These are phyloP conservation scores for Auriscalpium microsporum DNA, from an alignment of 768 basidiomycete genomes.

Conservation along the genomic window DNA sequence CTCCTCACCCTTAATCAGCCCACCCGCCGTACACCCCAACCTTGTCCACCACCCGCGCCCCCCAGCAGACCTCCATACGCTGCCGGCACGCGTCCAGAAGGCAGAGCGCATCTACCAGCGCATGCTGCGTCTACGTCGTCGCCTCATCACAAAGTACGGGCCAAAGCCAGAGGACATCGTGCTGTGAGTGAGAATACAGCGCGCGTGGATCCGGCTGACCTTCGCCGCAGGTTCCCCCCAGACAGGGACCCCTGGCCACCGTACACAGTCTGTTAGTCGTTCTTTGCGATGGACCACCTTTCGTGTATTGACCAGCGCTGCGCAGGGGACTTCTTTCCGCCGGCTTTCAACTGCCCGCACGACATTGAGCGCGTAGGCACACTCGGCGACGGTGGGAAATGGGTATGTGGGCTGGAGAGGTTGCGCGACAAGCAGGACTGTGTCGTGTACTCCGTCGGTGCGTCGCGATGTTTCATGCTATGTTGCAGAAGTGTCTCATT, in stretches of 20 bases:
- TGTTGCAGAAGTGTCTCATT: no score
- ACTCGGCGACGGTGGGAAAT: slow-evolving; percentile 64
- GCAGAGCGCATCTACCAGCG: slow-evolving; percentile 13
- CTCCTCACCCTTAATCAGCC: neutral
- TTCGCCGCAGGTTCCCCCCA: slow-evolving; percentile 10
- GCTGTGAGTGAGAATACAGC: slow-evolving; percentile 1
- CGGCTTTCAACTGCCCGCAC: slow-evolving; percentile 37
- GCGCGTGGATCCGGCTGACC: neutral
- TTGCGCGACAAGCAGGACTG: slow-evolving; percentile 46
- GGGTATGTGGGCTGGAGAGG: slow-evolving; percentile 55
- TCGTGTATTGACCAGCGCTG: neutral
- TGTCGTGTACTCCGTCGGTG: slow-evolving; percentile 56
- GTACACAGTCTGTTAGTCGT: slow-evolving; percentile 12
- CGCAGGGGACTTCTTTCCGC: slow-evolving; percentile 39
- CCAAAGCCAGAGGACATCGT: slow-evolving; percentile 5
- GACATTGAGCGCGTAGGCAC: slow-evolving; percentile 35
- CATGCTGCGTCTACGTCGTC: slow-evolving; percentile 6
- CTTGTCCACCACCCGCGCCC: neutral
- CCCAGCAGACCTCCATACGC: neutral
- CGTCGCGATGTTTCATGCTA: neutral
- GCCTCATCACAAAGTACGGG: slow-evolving; percentile 12
- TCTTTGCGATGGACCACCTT: neutral
- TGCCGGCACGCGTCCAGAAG: slow-evolving; percentile 4
- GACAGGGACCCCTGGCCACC: slow-evolving; percentile 14
- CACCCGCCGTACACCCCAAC: neutral